Evolutionary conservation across 1,284 basidiomycete species (phyloP).

Genomic region (Psilocybe mexicana): DNA sequence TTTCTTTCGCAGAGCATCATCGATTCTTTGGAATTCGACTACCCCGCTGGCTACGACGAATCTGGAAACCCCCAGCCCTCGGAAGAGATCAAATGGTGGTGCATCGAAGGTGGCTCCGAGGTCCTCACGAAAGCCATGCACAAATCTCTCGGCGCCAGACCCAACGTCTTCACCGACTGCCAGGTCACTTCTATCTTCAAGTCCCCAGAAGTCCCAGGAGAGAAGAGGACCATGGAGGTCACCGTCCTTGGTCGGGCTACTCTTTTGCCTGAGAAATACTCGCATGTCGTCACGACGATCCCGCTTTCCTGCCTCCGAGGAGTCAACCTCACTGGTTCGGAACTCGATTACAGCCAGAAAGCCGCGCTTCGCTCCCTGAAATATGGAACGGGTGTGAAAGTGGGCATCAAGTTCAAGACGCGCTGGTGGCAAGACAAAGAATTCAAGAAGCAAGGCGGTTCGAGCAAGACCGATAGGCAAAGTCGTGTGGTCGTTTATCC

Average conservation of each 20-base stretch:
- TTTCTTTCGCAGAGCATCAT: neutral
- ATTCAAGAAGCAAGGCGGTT: constrained; percentile 25
- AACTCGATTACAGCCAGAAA: constrained; percentile 25
- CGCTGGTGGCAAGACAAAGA: constrained; percentile 31
- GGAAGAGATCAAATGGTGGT: constrained; percentile 13
- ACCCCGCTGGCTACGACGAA: constrained; percentile 8
- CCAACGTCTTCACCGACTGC: constrained; percentile 3
- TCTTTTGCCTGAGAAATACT: constrained; percentile 17
- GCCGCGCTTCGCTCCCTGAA: constrained; percentile 30
- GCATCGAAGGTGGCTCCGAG: constrained; percentile 21
- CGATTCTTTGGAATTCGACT: constrained; percentile 18
- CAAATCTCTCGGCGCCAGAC: constrained; percentile 6
- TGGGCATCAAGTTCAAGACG: constrained; percentile 33
- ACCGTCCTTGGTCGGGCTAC: neutral
- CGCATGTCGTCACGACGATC: constrained; percentile 33
- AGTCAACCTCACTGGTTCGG: constrained; percentile 26
- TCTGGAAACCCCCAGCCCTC: neutral
- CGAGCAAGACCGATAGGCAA: constrained; percentile 29
- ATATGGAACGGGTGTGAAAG: constrained; percentile 32
- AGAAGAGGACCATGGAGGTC: constrained; percentile 10
- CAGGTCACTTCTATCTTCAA: constrained; percentile 16
- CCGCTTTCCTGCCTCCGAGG: constrained; percentile 27
- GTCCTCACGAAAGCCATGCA: constrained; percentile 20
- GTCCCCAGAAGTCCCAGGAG: neutral
- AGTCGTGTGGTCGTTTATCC: constrained; percentile 35